These are phyloP conservation scores for Irpex sp. DNA, from an alignment of 1,284 basidiomycete genomes.

Conservation along the genomic window DNA sequence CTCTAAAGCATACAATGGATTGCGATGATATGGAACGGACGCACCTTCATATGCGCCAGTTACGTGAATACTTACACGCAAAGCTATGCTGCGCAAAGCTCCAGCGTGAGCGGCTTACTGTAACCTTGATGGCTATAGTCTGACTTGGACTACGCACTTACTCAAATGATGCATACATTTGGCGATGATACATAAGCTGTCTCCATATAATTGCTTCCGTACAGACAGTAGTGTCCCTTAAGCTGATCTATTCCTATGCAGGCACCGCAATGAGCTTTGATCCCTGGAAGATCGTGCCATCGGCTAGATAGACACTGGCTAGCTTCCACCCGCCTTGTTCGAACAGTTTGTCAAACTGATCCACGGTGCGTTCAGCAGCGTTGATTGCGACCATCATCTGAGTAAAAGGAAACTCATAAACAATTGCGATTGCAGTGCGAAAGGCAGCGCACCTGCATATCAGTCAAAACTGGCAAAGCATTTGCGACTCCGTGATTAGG, in stretches of 20 bases:
- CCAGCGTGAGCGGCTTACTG: too few relatives aligned
- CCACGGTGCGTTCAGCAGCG: conserved; percentile 12
- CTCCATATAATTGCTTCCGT: too few relatives aligned
- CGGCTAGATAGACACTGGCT: neutral
- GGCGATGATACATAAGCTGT: too few relatives aligned
- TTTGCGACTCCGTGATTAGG: conserved; percentile 6
- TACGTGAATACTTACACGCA: too few relatives aligned
- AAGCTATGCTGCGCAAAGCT: too few relatives aligned
- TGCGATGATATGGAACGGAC: too few relatives aligned
- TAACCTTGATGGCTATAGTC: too few relatives aligned
- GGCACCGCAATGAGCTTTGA: neutral
- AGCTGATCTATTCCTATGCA: neutral
- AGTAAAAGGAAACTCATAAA: neutral
- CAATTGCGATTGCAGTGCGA: neutral
- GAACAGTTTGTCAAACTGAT: conserved; percentile 10
- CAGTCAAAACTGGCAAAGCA: conserved; percentile 6
- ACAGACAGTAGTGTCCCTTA: too few relatives aligned
- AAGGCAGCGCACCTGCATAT: conserved; percentile 2
- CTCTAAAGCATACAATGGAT: too few relatives aligned
- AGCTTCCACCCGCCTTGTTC: conserved; percentile 14
- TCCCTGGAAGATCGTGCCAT: neutral
- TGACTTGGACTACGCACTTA: too few relatives aligned
- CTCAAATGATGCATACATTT: too few relatives aligned
- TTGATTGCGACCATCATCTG: conserved; percentile 11
- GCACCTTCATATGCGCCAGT: too few relatives aligned